A percentile compares a stretch with the other conserved stretches of the same genome.
These are phyloP conservation scores for Hibiscus mutabilis DNA, from an alignment of 345 rosid species.

Conservation along the genomic window DNA sequence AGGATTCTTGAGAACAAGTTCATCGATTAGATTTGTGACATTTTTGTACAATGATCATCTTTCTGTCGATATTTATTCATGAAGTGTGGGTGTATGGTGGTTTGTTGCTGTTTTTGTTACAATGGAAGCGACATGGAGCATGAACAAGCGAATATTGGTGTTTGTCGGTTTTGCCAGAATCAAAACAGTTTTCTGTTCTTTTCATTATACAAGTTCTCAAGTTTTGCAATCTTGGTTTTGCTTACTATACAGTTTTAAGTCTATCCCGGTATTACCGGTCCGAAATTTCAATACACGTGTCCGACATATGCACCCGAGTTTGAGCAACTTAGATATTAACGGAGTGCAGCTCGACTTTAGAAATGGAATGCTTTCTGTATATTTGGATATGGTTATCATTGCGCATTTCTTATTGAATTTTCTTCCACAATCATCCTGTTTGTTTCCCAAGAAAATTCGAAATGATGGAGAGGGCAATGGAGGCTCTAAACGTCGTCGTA, in stretches of 20 bases:
- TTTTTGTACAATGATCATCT: neutral
- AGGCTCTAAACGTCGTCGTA: too few species aligned
- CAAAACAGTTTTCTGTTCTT: too few species aligned
- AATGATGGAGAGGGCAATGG: neutral
- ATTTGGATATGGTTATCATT: neutral
- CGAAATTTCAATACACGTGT: too few species aligned
- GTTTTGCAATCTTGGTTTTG: too few species aligned
- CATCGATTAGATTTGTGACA: neutral
- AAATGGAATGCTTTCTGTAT: neutral
- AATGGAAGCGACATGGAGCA: neutral
- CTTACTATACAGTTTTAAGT: too few species aligned
- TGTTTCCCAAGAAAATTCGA: neutral
- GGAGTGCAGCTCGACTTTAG: too few species aligned
- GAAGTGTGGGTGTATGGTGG: neutral
- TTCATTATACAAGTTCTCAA: too few species aligned
- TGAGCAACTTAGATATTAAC: too few species aligned
- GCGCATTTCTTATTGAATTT: neutral
- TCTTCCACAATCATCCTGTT: neutral
- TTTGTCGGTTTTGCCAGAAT: too few species aligned
- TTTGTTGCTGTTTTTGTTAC: neutral
- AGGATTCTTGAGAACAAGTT: neutral
- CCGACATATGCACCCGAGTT: too few species aligned
- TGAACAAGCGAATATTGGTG: too few species aligned
- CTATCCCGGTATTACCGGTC: too few species aligned
- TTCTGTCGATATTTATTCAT: neutral